Evolutionary conservation across 2,329 filamentous ascomycete species (phyloP), one percentile per base, ranked within the genome.

Genomic region (Hirsutella rhossiliensis): DNA sequence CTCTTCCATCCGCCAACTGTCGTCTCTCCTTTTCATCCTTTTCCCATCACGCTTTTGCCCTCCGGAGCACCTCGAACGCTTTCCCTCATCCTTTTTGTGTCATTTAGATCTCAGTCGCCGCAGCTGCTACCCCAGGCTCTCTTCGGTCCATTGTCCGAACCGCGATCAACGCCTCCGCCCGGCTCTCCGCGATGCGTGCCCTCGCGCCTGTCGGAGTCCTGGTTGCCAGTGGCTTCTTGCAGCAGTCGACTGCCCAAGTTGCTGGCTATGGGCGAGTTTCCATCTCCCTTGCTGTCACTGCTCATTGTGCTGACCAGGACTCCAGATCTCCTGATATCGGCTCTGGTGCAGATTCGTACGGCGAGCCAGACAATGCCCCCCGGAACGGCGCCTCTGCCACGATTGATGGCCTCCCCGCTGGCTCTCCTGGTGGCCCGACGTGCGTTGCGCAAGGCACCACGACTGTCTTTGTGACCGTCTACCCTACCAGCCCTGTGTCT

Each of bases 391-490:
- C 43, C 20, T 19, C 36, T 18, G 41, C 39, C 29, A 42, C 42
- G 31, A 37, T 38, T 28, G 44, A 46, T 7, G 20, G 43, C 31
- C 41, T 40, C 31, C 23, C 23, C 3, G 15, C 12, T 19, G 34
- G 34, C 9, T 37, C 34, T 37, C 43, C 40, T 30, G 40, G 38
- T 40, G 49, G 38, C 36, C 53, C 58, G 40, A 68, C 62, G 20
- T 74, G 72, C 50, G 57, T 62, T 47, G 46, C 60, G 36, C 53
- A 61, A 45, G 55, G 56, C 8, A 65, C 64, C 31, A 64, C 61
- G 31, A 74, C 71, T 34, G 62, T 74, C 47, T 69, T 72, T 50
- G 56, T 75, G 49, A 73, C 72, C 30, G 58, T 73, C 41, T 61
- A 60, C 43, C 62, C 65, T 13, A 55, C 58, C 45, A 55, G 51